phyloP scores from a whole-genome alignment of 2,329 filamentous ascomycete species.

The Chaetomium sp. region DNA sequence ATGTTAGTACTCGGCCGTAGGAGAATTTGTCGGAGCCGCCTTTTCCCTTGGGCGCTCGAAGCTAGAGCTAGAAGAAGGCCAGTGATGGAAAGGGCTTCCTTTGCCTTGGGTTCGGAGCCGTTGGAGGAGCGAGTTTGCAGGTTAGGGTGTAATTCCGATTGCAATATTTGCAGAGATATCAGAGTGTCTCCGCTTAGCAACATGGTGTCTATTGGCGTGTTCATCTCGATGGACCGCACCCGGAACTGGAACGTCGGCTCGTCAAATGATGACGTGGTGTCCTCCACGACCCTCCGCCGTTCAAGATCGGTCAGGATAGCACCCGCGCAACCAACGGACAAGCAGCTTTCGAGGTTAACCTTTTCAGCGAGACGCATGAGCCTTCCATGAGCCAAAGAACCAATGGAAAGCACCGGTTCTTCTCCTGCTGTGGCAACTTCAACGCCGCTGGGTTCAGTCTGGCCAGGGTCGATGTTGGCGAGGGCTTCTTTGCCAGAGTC shows the following conservation, averaged over 20 bases:
- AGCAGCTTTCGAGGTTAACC: constrained; percentile 65
- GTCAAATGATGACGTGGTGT: constrained; percentile 53
- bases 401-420: constrained; percentile 30
- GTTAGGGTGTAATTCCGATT: constrained; percentile 76
- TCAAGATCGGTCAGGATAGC: constrained; percentile 76
- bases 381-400: constrained; percentile 53
- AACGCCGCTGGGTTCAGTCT: constrained; percentile 45
- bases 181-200: constrained; percentile 78
- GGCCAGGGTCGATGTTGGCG: constrained; percentile 48
- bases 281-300: constrained; percentile 57
- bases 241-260: constrained; percentile 54
- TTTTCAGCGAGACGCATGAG: constrained; percentile 62
- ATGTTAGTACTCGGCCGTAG: constrained; percentile 69
- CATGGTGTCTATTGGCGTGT: constrained; percentile 60
- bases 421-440: constrained; percentile 43
- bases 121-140: constrained; percentile 67
- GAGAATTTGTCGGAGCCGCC: constrained; percentile 70
- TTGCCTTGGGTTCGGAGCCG: constrained; percentile 55
- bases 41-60: constrained; percentile 71
- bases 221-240: constrained; percentile 64
- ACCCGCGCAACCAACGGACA: constrained; percentile 81
- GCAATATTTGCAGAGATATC: constrained; percentile 75
- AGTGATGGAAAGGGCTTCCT: constrained; percentile 78
- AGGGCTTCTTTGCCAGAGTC: constrained; percentile 62
- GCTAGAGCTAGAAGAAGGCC: constrained; percentile 72